Evolutionary conservation across 2,329 filamentous ascomycete genomes (phyloP).

Genomic region (Atkinsonella hypoxylon): DNA sequence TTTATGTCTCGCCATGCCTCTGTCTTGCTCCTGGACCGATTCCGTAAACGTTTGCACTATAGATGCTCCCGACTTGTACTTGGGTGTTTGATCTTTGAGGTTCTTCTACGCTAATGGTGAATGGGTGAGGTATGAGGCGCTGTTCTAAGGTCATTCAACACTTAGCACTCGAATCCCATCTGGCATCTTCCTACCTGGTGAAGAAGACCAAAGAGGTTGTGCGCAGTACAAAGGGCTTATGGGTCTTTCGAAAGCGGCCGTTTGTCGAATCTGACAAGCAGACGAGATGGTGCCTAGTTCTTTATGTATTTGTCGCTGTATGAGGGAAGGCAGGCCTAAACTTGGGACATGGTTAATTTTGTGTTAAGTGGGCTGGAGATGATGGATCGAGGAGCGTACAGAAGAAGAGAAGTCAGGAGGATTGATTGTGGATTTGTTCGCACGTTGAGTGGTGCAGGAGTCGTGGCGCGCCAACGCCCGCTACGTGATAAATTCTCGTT

Average conservation of each 20-base stretch:
- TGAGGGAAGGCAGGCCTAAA: conserved; percentile 19
- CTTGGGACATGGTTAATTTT: conserved; percentile 17
- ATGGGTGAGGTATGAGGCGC: background rate
- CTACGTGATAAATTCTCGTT: conserved; percentile 36
- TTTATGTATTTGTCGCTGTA: conserved; percentile 23
- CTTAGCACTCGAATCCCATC: background rate
- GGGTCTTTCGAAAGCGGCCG: conserved; percentile 1
- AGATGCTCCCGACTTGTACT: conserved; percentile 5
- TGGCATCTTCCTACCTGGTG: conserved; percentile 6
- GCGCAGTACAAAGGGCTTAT: background rate
- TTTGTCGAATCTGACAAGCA: conserved; percentile 3
- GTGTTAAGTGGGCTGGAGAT: conserved; percentile 15
- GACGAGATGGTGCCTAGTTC: conserved; percentile 8
- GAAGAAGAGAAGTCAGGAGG: conserved; percentile 12
- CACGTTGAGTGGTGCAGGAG: conserved; percentile 15
- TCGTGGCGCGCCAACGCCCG: conserved; percentile 28
- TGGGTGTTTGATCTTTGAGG: background rate
- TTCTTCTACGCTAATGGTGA: background rate
- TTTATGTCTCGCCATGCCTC: conserved; percentile 28
- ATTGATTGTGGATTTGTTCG: conserved; percentile 12
- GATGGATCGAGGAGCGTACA: conserved; percentile 17
- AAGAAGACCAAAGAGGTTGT: background rate
- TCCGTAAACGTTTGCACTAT: background rate
- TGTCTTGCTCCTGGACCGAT: conserved; percentile 13
- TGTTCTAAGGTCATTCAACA: background rate